Conservation (phyloP, 2,329 filamentous ascomycete genomes). For the Pyricularia pennisetigena region DNA sequence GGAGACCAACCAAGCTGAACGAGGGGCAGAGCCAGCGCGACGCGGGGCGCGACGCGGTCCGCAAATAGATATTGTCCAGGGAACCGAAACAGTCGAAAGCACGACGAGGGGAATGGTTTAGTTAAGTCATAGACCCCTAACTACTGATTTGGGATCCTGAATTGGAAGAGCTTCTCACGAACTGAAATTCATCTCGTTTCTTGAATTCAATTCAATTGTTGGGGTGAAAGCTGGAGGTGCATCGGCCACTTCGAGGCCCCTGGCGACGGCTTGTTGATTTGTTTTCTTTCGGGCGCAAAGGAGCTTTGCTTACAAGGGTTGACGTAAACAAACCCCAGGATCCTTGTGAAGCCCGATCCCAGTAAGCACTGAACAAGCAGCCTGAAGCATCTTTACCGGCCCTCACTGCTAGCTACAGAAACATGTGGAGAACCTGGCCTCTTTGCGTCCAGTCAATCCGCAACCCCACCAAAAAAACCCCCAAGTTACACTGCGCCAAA, state of each 20-base stretch:
- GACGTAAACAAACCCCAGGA: background rate
- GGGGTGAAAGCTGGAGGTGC: background rate
- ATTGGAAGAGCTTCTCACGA: background rate
- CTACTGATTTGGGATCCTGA: background rate
- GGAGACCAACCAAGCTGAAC: background rate
- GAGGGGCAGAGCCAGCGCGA: constrained; percentile 1
- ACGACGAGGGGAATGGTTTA: background rate
- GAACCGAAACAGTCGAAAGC: constrained; percentile 1
- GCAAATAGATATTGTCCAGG: background rate
- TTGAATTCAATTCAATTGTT: background rate
- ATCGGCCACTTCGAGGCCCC: background rate
- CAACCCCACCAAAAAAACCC: background rate
- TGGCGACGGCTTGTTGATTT: background rate
- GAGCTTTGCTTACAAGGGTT: background rate
- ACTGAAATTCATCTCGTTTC: background rate
- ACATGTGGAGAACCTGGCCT: background rate
- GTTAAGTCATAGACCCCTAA: background rate
- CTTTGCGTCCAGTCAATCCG: background rate
- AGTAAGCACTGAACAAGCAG: background rate
- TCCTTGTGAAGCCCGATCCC: background rate
- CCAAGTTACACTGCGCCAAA: background rate
- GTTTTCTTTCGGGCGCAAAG: background rate
- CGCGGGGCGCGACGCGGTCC: background rate
- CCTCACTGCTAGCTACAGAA: background rate
- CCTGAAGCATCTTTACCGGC: background rate